Conservation (phyloP, 176 grass and related monocot species). For the Lolium rigidum region DNA sequence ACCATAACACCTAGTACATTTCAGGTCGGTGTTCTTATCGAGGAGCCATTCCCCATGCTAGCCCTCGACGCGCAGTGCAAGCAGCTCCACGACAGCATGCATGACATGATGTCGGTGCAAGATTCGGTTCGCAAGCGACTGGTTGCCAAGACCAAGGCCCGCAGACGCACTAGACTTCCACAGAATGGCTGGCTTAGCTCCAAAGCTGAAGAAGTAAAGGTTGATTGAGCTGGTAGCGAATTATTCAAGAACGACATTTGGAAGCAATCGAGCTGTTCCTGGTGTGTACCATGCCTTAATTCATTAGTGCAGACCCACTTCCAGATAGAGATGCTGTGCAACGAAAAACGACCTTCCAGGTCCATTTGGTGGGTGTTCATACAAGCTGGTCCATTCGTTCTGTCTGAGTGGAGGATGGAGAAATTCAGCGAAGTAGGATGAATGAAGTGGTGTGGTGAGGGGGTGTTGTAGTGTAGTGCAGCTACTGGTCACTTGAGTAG, state of each 20-base stretch:
- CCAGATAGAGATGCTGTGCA: constrained; percentile 5
- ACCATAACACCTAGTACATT: too few relatives aligned
- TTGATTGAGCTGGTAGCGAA: constrained; percentile 37
- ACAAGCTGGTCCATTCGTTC: too few relatives aligned
- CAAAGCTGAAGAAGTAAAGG: constrained; percentile 51
- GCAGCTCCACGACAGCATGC: constrained; percentile 66
- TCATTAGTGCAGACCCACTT: background rate
- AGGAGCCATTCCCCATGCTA: constrained; percentile 65
- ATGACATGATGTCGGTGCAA: constrained; percentile 66
- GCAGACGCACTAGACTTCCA: background rate
- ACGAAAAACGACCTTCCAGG: background rate
- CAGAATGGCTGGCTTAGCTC: constrained; percentile 59
- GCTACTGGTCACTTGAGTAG: background rate
- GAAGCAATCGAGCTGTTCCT: background rate
- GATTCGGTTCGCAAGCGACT: constrained; percentile 58
- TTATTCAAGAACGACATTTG: constrained; percentile 9
- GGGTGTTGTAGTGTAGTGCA: background rate
- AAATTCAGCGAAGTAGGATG: background rate
- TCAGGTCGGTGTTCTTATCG: constrained; percentile 17
- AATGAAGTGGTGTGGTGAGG: constrained; percentile 31
- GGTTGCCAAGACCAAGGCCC: constrained; percentile 45
- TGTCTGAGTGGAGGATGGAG: background rate
- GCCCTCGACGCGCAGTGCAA: constrained; percentile 70
- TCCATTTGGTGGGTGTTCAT: constrained; percentile 18
- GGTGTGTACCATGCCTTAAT: background rate